Evolutionary conservation across 768 basidiomycete genomes (phyloP).

Genomic region (Clitopilus passeckerianus): DNA sequence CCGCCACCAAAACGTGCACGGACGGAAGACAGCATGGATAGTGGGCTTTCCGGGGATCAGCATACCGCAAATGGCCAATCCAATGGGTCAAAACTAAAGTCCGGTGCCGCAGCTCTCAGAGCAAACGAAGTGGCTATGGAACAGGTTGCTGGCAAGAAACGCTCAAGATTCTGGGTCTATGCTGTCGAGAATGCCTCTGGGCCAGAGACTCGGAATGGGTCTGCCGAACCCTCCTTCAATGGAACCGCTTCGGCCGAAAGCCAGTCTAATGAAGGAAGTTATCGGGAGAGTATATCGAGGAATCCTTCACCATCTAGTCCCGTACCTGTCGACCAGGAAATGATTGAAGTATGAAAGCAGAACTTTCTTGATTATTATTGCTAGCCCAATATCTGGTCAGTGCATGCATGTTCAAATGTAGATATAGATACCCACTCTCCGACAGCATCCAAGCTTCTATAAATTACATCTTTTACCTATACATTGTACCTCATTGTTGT

Average conservation of each 20-base stretch:
- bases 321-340: neutral
- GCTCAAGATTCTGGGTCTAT: conserved; percentile 86
- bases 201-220: conserved; percentile 16
- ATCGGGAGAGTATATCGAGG: neutral
- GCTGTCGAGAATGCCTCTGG: conserved; percentile 59
- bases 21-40: conserved; percentile 69
- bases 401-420: neutral
- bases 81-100: conserved; percentile 42
- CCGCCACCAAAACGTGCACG: conserved; percentile 60
- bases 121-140: conserved; percentile 73
- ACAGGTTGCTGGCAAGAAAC: conserved; percentile 74
- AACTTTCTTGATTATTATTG: neutral
- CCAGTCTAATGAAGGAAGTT: neutral
- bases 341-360: neutral
- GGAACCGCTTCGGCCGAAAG: conserved; percentile 4
- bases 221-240: conserved; percentile 11
- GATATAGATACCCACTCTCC: neutral
- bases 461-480: neutral
- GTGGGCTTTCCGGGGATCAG: conserved; percentile 45
- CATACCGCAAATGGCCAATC: conserved; percentile 20
- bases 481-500: neutral
- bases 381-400: neutral
- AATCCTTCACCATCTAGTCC: neutral
- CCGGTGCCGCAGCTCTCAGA: conserved; percentile 62
- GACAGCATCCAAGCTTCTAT: neutral